These are phyloP conservation scores for Umbelopsis sp. DNA, from an alignment of 192 early-diverging fungal genomes.

Conservation along the genomic window DNA sequence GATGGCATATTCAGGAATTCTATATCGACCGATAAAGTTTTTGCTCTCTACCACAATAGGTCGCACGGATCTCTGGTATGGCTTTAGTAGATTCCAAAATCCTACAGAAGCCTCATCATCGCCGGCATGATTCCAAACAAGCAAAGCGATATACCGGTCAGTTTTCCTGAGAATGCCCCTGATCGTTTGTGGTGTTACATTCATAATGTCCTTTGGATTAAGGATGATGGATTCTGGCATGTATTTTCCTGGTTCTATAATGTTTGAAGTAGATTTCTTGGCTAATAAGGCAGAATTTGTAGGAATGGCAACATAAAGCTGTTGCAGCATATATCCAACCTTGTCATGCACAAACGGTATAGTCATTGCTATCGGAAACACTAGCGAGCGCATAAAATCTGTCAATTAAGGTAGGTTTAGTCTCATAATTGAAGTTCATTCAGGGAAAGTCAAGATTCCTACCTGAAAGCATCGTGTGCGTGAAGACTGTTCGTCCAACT, in stretches of 20 bases:
- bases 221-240: neutral
- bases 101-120: neutral
- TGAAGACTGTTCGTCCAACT: neutral
- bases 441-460: neutral
- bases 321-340: neutral
- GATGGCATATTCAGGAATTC: neutral
- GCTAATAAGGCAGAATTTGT: neutral
- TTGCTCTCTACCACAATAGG: neutral
- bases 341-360: neutral
- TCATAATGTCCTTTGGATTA: neutral
- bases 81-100: neutral
- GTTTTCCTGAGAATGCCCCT: neutral
- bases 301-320: neutral
- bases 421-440: neutral
- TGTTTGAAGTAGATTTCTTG: neutral
- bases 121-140: neutral
- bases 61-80: neutral
- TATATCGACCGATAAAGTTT: neutral
- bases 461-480: neutral
- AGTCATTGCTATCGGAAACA: neutral
- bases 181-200: neutral
- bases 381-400: neutral
- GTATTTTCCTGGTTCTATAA: conserved; percentile 5
- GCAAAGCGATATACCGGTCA: neutral
- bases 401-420: neutral